A percentile compares a stretch with the other conserved stretches of the same genome.
Evolutionary conservation across 2,329 filamentous ascomycete genomes (phyloP).

Genomic region (Diaporthe batatas): DNA sequence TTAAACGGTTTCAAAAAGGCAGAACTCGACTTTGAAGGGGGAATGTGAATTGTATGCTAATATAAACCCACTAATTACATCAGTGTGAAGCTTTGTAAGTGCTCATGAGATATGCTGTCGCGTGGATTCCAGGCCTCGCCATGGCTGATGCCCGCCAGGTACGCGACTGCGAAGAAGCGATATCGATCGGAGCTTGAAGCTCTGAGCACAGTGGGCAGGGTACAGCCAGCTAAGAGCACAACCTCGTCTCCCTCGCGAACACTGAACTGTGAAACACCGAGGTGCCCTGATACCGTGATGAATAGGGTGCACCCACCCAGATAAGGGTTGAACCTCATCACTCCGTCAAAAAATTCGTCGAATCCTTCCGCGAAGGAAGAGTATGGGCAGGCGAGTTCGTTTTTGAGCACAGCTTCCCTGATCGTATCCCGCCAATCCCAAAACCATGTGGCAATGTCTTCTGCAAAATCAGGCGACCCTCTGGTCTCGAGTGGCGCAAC

Average conservation of each 20-base stretch:
- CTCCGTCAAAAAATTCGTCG: constrained; percentile 5
- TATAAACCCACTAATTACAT: background rate
- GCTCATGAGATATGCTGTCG: constrained; percentile 3
- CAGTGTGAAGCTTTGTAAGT: background rate
- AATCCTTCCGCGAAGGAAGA: constrained; percentile 14
- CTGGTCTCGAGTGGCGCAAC: background rate
- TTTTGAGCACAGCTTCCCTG: background rate
- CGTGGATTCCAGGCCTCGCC: constrained; percentile 25
- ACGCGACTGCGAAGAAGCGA: constrained; percentile 12
- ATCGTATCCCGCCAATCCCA: constrained; percentile 12
- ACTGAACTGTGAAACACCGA: constrained; percentile 19
- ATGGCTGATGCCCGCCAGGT: constrained; percentile 7
- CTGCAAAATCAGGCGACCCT: constrained; percentile 7
- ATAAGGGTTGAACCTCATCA: constrained; percentile 19
- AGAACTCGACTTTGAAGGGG: background rate
- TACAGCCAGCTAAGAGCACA: constrained; percentile 14
- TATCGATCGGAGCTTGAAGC: background rate
- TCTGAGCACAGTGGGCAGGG: background rate
- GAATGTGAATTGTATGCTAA: background rate
- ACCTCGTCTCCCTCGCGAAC: constrained; percentile 5
- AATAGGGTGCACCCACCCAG: constrained; percentile 12
- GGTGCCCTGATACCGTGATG: background rate
- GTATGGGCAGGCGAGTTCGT: background rate
- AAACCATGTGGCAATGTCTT: constrained; percentile 16
- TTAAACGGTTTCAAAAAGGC: background rate